Percentiles rank a stretch among this genome's conserved stretches.
Evolutionary conservation across 2,329 filamentous ascomycete species (phyloP).

Genomic region (Lachnellula subtilissima): DNA sequence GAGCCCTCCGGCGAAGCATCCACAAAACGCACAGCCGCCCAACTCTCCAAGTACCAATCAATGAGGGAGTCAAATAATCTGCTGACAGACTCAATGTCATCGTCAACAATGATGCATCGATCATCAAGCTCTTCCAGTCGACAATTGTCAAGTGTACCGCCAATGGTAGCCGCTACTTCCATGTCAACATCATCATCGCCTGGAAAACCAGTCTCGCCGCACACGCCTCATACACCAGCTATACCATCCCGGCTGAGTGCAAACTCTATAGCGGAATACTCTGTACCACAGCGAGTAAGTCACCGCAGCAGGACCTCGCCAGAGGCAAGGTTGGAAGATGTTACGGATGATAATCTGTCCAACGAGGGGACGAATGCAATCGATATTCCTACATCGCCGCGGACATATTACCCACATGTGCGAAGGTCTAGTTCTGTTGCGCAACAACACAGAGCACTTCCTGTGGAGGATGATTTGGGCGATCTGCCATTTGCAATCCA

Average conservation of each 20-base stretch:
- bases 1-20: conserved; percentile 64
- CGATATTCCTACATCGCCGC: conserved; percentile 68
- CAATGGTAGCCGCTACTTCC: conserved; percentile 67
- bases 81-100: conserved; percentile 89
- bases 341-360: conserved; percentile 27
- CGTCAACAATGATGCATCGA: conserved; percentile 77
- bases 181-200: conserved; percentile 84
- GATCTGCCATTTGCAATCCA: conserved; percentile 58
- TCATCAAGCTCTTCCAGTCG: conserved; percentile 70
- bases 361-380: conserved; percentile 59
- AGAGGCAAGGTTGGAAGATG: conserved; percentile 23
- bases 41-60: conserved; percentile 77
- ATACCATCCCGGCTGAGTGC: conserved; percentile 91
- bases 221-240: conserved; percentile 87
- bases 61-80: conserved; percentile 88
- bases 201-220: conserved; percentile 82
- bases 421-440: conserved; percentile 67
- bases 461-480: conserved; percentile 53
- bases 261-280: conserved; percentile 75
- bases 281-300: conserved; percentile 27
- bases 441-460: conserved; percentile 52
- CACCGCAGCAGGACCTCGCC: conserved; percentile 18
- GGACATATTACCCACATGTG: conserved; percentile 47
- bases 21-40: conserved; percentile 70
- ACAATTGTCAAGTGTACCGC: conserved; percentile 54